A percentile compares a stretch with the other conserved stretches of the same genome.
Conservation (phyloP, 352 stramenopile species). For the Phytophthora hybrid region DNA sequence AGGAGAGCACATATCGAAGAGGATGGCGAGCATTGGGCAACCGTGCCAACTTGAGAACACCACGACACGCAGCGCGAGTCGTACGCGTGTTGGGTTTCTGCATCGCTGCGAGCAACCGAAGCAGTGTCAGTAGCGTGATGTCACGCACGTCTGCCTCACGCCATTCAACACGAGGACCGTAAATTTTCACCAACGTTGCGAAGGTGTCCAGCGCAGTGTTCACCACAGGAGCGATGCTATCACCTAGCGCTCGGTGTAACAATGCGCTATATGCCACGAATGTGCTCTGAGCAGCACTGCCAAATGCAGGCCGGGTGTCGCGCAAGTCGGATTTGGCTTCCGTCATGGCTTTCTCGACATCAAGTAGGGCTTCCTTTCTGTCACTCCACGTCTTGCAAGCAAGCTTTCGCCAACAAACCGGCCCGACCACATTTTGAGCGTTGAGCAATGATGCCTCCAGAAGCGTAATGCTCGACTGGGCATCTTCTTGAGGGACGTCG, state of each 20-base stretch:
- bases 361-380: conserved; percentile 78
- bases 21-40: conserved; percentile 66
- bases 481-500: conserved; percentile 60
- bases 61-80: conserved; percentile 78
- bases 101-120: conserved; percentile 72
- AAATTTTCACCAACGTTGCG: conserved; percentile 77
- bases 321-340: conserved; percentile 79
- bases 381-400: conserved; percentile 88
- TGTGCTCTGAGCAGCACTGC: conserved; percentile 66
- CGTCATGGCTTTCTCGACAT: conserved; percentile 72
- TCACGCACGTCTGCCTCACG: conserved; percentile 68
- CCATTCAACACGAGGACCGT: conserved; percentile 80
- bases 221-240: conserved; percentile 80
- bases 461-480: conserved; percentile 47
- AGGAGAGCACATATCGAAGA: conserved; percentile 77
- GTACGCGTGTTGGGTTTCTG: conserved; percentile 83
- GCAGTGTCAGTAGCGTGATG: conserved; percentile 68
- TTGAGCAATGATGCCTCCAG: conserved; percentile 49
- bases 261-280: conserved; percentile 75
- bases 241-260: conserved; percentile 63
- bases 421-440: conserved; percentile 63
- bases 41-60: conserved; percentile 77
- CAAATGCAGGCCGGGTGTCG: conserved; percentile 68
- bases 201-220: conserved; percentile 78
- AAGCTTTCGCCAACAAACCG: conserved; percentile 79